Base-by-base conservation (phyloP, 2,329 filamentous ascomycete species). In the Neophaeococcomyces mojaviensis region DNA sequence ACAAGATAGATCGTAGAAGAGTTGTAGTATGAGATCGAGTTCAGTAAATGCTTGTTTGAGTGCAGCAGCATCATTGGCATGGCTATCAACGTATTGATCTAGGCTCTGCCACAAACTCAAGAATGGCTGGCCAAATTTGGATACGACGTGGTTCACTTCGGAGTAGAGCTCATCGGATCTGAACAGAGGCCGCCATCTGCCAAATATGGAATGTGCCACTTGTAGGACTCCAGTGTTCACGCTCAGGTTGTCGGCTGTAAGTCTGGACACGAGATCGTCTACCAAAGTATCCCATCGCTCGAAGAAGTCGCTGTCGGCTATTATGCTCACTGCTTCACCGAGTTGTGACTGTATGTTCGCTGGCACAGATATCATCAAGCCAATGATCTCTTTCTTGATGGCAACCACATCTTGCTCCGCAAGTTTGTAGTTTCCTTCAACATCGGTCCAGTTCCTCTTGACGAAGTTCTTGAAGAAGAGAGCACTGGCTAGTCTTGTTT, bases 401-500 rank as follows among this genome's bases (percentile, higher is more conserved):
- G 86, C 86, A 22, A 73, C 69, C 31, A 98, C 89, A 71, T 97
- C 92, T 56, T 86, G 78, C 51, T 74, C 64, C 10, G 86, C 81
- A 31, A 98, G 78, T 69, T 89, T 92, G 74, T 98, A 92, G 65
- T 85, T 84, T 62, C 92, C 89, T 68, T 96, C 86, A 62, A 95
- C 90, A 66, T 97, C 87, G 73, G 88, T 86, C 80, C 94, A 98
- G 73, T 88, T 92, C 62, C 85, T 81, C 66, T 86, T 85, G 61
- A 98, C 88, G 67, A 95, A 94, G 72, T 98, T 98, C 71, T 98
- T 98, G 78, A 98, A 98, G 71, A 86, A 92, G 49, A 98, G 76
- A 22, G 92, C 87, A 59, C 86, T 87, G 5, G 90, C 81, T 34
- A 98, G 81, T 52, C 92, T 82, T 50, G 86, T 92, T 59, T 86